Evolutionary conservation across 768 basidiomycete species (phyloP).

Genomic region (Auricularia cornea): DNA sequence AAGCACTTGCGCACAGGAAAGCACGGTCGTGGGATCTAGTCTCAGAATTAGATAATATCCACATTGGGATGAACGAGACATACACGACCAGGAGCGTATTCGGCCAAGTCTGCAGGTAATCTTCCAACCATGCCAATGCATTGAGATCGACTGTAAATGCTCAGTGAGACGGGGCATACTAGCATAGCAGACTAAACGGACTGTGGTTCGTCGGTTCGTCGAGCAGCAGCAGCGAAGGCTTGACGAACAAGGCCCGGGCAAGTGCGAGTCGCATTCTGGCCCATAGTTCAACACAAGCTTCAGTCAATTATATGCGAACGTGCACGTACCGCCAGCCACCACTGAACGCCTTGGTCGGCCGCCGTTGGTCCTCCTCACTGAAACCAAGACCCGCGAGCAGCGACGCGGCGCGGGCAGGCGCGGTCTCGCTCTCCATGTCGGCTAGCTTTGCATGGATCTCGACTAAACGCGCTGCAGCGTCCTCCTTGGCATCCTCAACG

Average conservation of each 20-base stretch:
- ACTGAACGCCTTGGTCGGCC: slow-evolving; percentile 79
- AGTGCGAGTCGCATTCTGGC: slow-evolving; percentile 89
- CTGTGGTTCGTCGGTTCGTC: slow-evolving; percentile 98
- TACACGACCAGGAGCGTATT: slow-evolving; percentile 90
- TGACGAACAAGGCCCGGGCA: slow-evolving; percentile 93
- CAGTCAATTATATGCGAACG: not conserved
- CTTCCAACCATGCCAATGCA: slow-evolving; percentile 95
- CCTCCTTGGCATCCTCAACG: slow-evolving; percentile 80
- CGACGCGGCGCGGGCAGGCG: slow-evolving; percentile 86
- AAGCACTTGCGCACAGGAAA: slow-evolving; percentile 42
- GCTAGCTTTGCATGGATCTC: slow-evolving; percentile 85
- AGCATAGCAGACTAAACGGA: slow-evolving; percentile 25
- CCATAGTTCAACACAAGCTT: not conserved
- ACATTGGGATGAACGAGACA: slow-evolving; percentile 18
- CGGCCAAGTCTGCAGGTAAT: slow-evolving; percentile 92
- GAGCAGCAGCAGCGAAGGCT: slow-evolving; percentile 72
- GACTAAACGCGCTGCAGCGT: slow-evolving; percentile 67
- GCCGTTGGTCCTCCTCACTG: slow-evolving; percentile 75
- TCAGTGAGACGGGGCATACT: slow-evolving; percentile 4
- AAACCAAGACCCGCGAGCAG: slow-evolving; percentile 92
- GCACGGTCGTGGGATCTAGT: slow-evolving; percentile 93
- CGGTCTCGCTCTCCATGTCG: slow-evolving; percentile 99
- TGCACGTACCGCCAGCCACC: slow-evolving; percentile 81
- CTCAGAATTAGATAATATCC: slow-evolving; percentile 7
- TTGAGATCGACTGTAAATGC: slow-evolving; percentile 68